Base-by-base conservation (phyloP, 768 basidiomycete genomes). In the Tephrocybe sp. region DNA sequence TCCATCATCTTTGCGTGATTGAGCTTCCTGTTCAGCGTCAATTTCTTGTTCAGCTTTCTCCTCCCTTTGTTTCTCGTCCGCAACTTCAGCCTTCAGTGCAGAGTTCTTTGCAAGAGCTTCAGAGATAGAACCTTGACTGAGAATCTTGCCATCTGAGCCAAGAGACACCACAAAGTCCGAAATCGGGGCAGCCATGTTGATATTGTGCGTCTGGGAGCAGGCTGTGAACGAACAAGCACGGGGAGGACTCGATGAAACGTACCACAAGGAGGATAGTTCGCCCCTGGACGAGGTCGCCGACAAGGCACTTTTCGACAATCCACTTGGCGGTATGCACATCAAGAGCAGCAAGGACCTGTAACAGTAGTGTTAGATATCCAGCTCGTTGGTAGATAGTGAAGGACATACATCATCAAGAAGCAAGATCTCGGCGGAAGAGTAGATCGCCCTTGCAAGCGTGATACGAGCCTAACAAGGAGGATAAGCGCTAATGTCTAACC, bases 201-300 rank as follows among this genome's bases (percentile, higher is more conserved):
- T 70, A 50, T 75, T 75, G 53, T 76, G 74, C 0, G 74, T 75
- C 76, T 76, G 36, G 15, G 9, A 39, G 21, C 1, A n/a, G 7
- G 4, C 21, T 19, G 18, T 3, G 21, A 27, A 21, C 18, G 11
- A 13, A 1, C 16, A 11, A 29, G 11, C 3, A 2, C 30, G 18
- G 38, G 30, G 15, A 24, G 8, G 13, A 15, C 39, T 21, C 22
- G 5, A 25, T 40, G n/a, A 36, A 16, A 63, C 75, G 45, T 51
- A 82, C 80, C 39, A 95, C 93, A 16, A 97, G 75, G 31, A 97
- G 73, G 38, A 94, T 68, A 0, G 94, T 95, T 38, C 93, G 75
- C 11, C 80, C 83, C 18, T 70, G 65, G 63, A 92, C 75, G 36
- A 97, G 70, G 30, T 87, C 82, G 6, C 94, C 93, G 52, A 76